phyloP scores from a whole-genome alignment of 2,329 filamentous ascomycete genomes.

The Claviceps purpurea region DNA sequence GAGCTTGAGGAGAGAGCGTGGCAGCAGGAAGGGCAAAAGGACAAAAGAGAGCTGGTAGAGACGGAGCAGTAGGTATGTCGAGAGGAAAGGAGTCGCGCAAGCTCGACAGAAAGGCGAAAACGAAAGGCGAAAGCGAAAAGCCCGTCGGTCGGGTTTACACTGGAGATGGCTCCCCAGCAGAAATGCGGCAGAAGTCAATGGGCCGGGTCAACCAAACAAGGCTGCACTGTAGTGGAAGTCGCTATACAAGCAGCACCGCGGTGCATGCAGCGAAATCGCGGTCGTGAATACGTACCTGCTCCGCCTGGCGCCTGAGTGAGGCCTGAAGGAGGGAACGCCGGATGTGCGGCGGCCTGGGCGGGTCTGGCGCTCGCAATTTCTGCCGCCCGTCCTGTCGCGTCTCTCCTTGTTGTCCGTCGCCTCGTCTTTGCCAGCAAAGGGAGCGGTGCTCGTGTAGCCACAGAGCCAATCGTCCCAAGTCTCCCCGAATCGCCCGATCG shows the following conservation, averaged over 20 bases:
- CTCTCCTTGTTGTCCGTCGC: neutral
- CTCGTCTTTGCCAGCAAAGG: neutral
- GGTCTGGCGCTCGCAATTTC: neutral
- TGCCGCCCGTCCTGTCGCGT: neutral
- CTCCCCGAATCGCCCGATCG: neutral
- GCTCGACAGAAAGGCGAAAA: neutral
- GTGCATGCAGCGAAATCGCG: neutral
- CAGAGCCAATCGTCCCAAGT: neutral
- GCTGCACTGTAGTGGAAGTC: neutral
- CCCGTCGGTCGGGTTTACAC: conserved; percentile 4
- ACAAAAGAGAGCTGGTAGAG: conserved; percentile 1
- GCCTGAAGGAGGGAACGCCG: neutral
- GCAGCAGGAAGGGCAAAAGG: neutral
- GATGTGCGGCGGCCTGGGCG: conserved; percentile 2
- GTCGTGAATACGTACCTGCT: conserved; percentile 1
- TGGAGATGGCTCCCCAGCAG: conserved; percentile 4
- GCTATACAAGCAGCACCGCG: neutral
- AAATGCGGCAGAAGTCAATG: conserved; percentile 7
- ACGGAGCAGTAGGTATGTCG: conserved; percentile 1
- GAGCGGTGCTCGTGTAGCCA: conserved; percentile 1
- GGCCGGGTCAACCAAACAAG: conserved; percentile 1
- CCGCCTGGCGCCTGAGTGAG: neutral
- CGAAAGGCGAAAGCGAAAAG: neutral
- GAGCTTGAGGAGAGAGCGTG: neutral
- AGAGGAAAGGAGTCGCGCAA: neutral